Evolutionary conservation across 352 stramenopile species (phyloP).

Genomic region (Nothophytophthora sp.): DNA sequence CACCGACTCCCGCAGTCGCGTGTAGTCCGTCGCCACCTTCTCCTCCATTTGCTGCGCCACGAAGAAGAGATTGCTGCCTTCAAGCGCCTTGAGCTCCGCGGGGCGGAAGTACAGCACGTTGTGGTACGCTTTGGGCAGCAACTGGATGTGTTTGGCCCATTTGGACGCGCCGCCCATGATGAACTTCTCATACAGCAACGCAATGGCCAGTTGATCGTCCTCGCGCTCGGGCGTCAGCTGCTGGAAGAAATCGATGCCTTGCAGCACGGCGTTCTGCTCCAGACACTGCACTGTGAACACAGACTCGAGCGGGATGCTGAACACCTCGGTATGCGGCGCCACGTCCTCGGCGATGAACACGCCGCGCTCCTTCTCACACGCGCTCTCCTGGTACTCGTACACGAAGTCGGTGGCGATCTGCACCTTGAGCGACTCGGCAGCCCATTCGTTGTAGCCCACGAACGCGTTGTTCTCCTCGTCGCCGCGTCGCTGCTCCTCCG

Average conservation of each 20-base stretch:
- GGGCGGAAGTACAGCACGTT: conserved; percentile 70
- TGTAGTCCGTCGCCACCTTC: conserved; percentile 59
- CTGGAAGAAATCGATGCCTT: conserved; percentile 52
- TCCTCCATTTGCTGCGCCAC: conserved; percentile 65
- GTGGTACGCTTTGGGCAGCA: conserved; percentile 62
- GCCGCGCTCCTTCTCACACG: conserved; percentile 52
- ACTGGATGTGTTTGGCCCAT: conserved; percentile 66
- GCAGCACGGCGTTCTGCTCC: conserved; percentile 29
- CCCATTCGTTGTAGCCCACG: conserved; percentile 85
- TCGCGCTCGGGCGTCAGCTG: conserved; percentile 42
- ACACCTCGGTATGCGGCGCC: conserved; percentile 64
- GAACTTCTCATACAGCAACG: conserved; percentile 75
- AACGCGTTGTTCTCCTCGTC: conserved; percentile 28
- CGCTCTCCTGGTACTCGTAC: conserved; percentile 56
- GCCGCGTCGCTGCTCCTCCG: background rate
- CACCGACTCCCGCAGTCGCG: conserved; percentile 32
- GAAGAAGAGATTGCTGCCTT: conserved; percentile 66
- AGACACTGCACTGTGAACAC: conserved; percentile 56
- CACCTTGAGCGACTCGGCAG: conserved; percentile 47
- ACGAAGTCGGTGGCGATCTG: conserved; percentile 78
- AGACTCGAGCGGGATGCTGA: conserved; percentile 63
- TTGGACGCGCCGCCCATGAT: conserved; percentile 40
- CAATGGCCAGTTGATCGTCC: conserved; percentile 68
- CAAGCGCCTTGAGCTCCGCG: conserved; percentile 36
- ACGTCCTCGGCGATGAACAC: conserved; percentile 86